These are phyloP conservation scores for Rhodotorula taiwanensis DNA, from an alignment of 768 basidiomycete species.

Conservation along the genomic window DNA sequence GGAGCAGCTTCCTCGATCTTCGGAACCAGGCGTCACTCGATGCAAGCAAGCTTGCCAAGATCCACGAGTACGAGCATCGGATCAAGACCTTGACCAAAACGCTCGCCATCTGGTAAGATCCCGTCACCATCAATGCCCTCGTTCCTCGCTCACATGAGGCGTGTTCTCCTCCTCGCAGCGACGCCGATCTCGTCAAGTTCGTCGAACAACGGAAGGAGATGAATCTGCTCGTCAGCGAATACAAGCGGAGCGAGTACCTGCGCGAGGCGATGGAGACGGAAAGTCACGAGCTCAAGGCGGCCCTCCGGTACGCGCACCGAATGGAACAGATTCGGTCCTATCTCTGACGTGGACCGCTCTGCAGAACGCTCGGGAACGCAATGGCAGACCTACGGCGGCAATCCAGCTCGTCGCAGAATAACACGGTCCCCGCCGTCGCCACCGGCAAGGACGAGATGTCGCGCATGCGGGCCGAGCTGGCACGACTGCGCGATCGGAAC, in stretches of 20 bases:
- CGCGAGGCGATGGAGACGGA: conserved; percentile 24
- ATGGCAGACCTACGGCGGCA: conserved; percentile 3
- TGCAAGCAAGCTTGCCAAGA: conserved; percentile 69
- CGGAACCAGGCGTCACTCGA: conserved; percentile 69
- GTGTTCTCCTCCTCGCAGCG: background rate
- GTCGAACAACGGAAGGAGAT: conserved; percentile 30
- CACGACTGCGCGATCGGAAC: conserved; percentile 23
- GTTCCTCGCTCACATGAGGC: background rate
- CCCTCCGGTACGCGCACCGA: conserved; percentile 19
- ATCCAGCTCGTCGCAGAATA: background rate
- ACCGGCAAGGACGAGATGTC: background rate
- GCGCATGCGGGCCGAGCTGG: conserved; percentile 18
- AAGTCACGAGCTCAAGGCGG: background rate
- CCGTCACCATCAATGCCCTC: too few species aligned
- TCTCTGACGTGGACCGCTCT: fast-evolving
- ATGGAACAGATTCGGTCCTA: background rate
- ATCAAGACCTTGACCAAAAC: conserved; percentile 72
- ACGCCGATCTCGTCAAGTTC: conserved; percentile 30
- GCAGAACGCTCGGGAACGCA: conserved; percentile 18
- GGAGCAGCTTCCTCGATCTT: conserved; percentile 58
- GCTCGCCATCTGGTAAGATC: conserved; percentile 68
- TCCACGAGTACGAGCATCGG: conserved; percentile 77
- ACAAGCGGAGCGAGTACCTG: conserved; percentile 27
- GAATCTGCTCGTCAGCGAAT: conserved; percentile 27
- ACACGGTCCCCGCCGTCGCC: too few species aligned